These are phyloP conservation scores for Zangia roseola DNA, from an alignment of 768 basidiomycete genomes.

Conservation along the genomic window DNA sequence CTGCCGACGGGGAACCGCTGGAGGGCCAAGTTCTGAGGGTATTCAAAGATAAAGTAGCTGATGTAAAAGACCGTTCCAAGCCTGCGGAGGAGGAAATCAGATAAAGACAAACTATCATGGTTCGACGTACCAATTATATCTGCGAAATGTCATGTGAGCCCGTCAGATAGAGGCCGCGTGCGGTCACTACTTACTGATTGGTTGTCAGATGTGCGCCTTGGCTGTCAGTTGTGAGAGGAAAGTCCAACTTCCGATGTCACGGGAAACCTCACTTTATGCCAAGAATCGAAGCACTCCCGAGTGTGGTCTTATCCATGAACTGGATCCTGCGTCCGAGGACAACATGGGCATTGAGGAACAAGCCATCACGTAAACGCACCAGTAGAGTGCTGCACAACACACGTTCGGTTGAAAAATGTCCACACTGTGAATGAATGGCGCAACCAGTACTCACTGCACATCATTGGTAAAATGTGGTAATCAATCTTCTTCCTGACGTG, in stretches of 20 bases:
- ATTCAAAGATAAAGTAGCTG: conserved; percentile 68
- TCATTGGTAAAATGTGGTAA: conserved; percentile 62
- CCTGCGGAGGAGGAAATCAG: conserved; percentile 36
- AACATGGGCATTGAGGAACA: neutral
- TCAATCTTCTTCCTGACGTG: conserved; percentile 57
- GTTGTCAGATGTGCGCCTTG: conserved; percentile 60
- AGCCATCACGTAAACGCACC: conserved; percentile 28
- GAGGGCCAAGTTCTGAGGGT: conserved; percentile 70
- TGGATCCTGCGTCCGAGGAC: conserved; percentile 51
- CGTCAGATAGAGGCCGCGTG: neutral
- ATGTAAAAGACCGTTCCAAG: conserved; percentile 76
- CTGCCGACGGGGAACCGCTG: conserved; percentile 74
- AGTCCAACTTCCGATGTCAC: neutral
- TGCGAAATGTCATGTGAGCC: conserved; percentile 18
- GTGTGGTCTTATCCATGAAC: conserved; percentile 76
- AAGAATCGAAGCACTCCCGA: conserved; percentile 65
- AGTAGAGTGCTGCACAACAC: conserved; percentile 48
- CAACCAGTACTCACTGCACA: conserved; percentile 55
- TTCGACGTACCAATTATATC: conserved; percentile 74
- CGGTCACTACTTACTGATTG: conserved; percentile 48
- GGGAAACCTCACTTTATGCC: conserved; percentile 54
- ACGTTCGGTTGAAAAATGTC: neutral
- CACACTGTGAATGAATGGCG: neutral
- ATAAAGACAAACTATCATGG: too few species aligned
- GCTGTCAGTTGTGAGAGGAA: conserved; percentile 32